These are phyloP conservation scores for Candida jianshihensis DNA, from an alignment of 805 yeast species.

Conservation along the genomic window DNA sequence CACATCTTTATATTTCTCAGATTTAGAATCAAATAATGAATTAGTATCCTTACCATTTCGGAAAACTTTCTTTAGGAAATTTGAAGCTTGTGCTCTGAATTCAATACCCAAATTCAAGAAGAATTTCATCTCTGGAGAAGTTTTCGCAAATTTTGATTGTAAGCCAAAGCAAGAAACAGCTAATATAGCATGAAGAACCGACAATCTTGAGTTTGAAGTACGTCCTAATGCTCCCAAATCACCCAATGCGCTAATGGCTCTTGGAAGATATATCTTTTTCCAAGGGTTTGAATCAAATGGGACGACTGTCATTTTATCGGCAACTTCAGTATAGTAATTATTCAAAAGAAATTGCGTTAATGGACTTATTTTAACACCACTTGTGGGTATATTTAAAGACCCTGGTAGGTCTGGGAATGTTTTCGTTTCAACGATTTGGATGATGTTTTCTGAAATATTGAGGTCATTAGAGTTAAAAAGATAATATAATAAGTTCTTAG, in stretches of 20 bases:
- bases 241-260: conserved; percentile 78
- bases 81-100: conserved; percentile 67
- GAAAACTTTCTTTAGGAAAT: conserved; percentile 55
- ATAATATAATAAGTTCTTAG: neutral
- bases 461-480: conserved; percentile 26
- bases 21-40: conserved; percentile 28
- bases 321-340: conserved; percentile 69
- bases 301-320: conserved; percentile 70
- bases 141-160: conserved; percentile 63
- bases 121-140: conserved; percentile 60
- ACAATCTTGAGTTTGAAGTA: conserved; percentile 71
- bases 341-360: conserved; percentile 65
- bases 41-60: conserved; percentile 29
- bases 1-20: conserved; percentile 76
- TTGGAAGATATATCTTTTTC: conserved; percentile 79
- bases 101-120: conserved; percentile 69
- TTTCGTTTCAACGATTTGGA: conserved; percentile 31
- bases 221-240: conserved; percentile 68
- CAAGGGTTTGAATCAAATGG: conserved; percentile 75
- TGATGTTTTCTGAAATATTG: conserved; percentile 41
- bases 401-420: conserved; percentile 26
- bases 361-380: conserved; percentile 60
- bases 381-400: conserved; percentile 41
- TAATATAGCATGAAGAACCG: conserved; percentile 67
- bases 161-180: conserved; percentile 80